Base-by-base conservation (phyloP, 1,284 basidiomycete species). In the Psilocybe mexicana region DNA sequence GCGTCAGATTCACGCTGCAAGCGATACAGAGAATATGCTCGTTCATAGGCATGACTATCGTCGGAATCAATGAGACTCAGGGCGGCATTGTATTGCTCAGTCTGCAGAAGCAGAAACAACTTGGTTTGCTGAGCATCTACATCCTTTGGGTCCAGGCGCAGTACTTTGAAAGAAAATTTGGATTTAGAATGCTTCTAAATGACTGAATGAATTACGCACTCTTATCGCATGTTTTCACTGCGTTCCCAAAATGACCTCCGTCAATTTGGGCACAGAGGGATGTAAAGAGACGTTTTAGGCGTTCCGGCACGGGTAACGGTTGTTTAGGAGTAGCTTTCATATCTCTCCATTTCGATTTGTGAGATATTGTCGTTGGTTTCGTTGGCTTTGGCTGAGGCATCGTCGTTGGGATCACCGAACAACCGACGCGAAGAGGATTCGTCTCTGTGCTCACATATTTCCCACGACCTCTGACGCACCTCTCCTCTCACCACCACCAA, bases 191-290 rank as follows among this genome's bases (percentile, higher is more conserved):
- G 14, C 14, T 26, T 50, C 38, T 25, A 54, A 11, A 62, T 65
- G 60, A 63, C 60, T 61, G 57, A 53, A 57, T 48, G 65, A 62
- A 35, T 52, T 57, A 81, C 85, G 63, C 67, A 92, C 93, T 90
- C 77, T 92, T 93, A 75, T 92, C 89, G 78, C 92, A 94, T 61
- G 92, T 94, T 81, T 88, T 92, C 69, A 93, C 81, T 30, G 92
- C 91, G 70, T 90, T 93, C 57, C 77, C 75, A 69, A 90, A 88
- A 73, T 92, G 86, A 2, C 88, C 89, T 35, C 90, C 90, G 63
- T 94, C 90, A 65, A 94, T 86, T 69, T 94, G 93, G 24, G 91
- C 88, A 68, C 86, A 87, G 23, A 95, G 75, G 50, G 90, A 90
- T 53, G 82, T 84, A 73, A 93, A 94, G 52, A 92, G 77, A 44